Base-by-base conservation (phyloP, 352 stramenopile genomes). In the Phytopythium mirpurense region DNA sequence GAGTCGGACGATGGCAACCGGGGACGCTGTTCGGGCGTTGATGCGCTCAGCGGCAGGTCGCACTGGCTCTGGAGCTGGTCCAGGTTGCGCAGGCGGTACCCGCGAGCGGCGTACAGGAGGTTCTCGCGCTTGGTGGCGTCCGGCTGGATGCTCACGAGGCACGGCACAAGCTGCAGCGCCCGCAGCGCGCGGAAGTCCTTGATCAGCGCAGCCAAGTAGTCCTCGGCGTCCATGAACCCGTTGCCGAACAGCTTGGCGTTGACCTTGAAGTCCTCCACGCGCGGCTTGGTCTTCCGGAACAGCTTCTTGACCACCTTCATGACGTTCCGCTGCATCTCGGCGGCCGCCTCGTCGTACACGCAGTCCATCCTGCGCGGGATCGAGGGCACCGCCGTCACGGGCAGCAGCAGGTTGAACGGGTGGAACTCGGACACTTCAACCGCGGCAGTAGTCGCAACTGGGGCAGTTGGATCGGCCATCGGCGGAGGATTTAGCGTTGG, bases 261-360 rank as follows among this genome's bases (percentile, higher is more conserved):
- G 45, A 85, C 82, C 68, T 90, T 93, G 57, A 93, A 93, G 31
- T 90, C 82, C 51, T 90, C 74, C 23, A 86, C 51, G 36, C 70
- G 70, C 11, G 51, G 27, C 29, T 79, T 85, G 60, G 86, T 56
- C 51, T 76, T 79, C 27, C 69, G 72, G n/a, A 86, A 61, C n/a
- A 86, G 38, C 51, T 83, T 88, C 52, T 82, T 85, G 54, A 88
- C 63, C 5, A 70, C 67, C 46, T 87, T 86, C 52, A 88, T 73
- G 55, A 92, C 70, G 14, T 69, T 72, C 45, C 86, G 90, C 51
- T 93, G 74, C 72, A 90, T 84, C 41, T 82, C 66, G 7, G 70
- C 57, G 2, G 82, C 82, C 3, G 65, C 70, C 12, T 68, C 70
- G 44, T 90, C 74, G 45, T 78, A 93, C 12, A 90, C 60, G 36